Evolutionary conservation across 2,329 filamentous ascomycete species (phyloP), one percentile per base, ranked within the genome.

Genomic region (Aquanectria penicillioides): DNA sequence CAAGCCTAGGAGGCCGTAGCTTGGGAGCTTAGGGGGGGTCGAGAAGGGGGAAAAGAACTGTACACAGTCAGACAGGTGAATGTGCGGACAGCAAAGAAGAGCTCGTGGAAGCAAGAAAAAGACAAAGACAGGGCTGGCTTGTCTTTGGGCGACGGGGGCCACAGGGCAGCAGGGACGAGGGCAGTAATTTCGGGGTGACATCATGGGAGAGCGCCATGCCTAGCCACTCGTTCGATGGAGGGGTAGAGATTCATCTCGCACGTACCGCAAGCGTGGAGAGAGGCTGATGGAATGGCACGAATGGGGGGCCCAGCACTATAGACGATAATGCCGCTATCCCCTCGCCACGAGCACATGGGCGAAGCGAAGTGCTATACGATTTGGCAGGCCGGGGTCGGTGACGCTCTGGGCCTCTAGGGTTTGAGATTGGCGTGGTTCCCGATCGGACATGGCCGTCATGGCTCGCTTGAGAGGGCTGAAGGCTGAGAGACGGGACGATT

Each of bases 131-230:
- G 44, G 25, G n/a, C 41, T 23, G 17, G 20, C 20, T 11, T 7
- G 36, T 13, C 15, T 34, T 36, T 18, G 22, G 33, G 40, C 17
- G 33, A 20, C 26, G 48, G 17, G 31, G 37, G 26, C 17, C 34
- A 33, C 13, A 37, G 31, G 18, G 26, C n/a, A 25, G 8, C 33
- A 59, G 37, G 51, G 61, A 48, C 41, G 40, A 20, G 56, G 53
- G 48, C 52, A n/a, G 52, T 63, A 63, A 54, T 65, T 54, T 60
- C 47, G 43, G 15, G 33, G 37, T 68, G 63, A 64, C 53, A 64
- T 68, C 53, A 65, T 60, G 25, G 12, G 13, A 31, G 25, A 37
- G n/a, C 33, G 26, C 29, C 31, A 31, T 41, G 22, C 29, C 20
- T 31, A 49, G 51, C 60, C 37, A 50, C 60, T 61, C 57, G 50